Percentiles rank a stretch among this genome's conserved stretches.
These are phyloP conservation scores for Ashbya aceris DNA, from an alignment of 1,139 yeast species.

Conservation along the genomic window DNA sequence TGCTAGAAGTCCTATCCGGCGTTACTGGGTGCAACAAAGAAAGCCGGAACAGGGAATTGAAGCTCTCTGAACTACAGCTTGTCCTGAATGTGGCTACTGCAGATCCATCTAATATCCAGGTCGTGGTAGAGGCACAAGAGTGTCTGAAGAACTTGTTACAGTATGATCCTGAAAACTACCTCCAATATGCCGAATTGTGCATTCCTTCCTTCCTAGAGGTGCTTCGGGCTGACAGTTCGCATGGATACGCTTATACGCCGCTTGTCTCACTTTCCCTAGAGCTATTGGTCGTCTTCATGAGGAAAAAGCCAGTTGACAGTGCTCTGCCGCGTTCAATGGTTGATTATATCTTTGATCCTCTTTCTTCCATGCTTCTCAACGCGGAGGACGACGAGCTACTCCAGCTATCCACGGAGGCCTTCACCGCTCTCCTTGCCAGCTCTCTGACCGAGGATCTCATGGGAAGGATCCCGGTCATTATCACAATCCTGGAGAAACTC, in stretches of 20 bases:
- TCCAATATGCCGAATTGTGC: constrained; percentile 29
- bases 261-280: constrained; percentile 61
- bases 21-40: constrained; percentile 36
- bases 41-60: constrained; percentile 26
- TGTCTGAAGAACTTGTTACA: constrained; percentile 52
- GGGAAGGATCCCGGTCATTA: constrained; percentile 40
- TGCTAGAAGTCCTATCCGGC: constrained; percentile 60
- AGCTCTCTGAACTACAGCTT: constrained; percentile 40
- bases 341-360: constrained; percentile 36
- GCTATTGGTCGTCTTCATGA: constrained; percentile 38
- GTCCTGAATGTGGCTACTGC: constrained; percentile 58
- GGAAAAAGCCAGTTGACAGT: constrained; percentile 23
- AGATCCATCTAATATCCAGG: constrained; percentile 67
- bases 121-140: constrained; percentile 49
- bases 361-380: constrained; percentile 43
- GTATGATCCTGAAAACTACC: constrained; percentile 37
- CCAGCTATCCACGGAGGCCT: constrained; percentile 70
- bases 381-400: constrained; percentile 72
- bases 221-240: constrained; percentile 17
- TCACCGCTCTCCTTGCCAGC: constrained; percentile 51
- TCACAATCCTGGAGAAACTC: constrained; percentile 58
- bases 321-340: constrained; percentile 36
- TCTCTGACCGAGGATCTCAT: constrained; percentile 39
- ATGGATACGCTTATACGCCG: constrained; percentile 37
- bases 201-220: constrained; percentile 26